Percentiles rank a stretch among this genome's conserved stretches.
Conservation (phyloP, 768 basidiomycete genomes). For the Lyophyllum decastes region DNA sequence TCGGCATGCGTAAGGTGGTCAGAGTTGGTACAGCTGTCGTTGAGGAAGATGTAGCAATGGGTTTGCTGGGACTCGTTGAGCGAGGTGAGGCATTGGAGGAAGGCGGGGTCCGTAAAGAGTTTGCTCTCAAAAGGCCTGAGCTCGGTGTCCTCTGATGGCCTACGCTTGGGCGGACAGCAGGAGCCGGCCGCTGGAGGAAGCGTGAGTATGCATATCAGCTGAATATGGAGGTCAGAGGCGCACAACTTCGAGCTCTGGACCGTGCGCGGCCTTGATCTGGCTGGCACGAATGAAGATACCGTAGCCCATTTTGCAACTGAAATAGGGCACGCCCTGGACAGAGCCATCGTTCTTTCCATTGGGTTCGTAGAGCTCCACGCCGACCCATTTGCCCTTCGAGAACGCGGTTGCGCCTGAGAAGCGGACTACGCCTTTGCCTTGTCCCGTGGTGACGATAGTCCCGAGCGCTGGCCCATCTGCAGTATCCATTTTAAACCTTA, state of each 20-base stretch:
- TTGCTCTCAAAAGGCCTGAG: conserved; percentile 38
- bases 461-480: conserved; percentile 47
- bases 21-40: conserved; percentile 24
- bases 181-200: conserved; percentile 23
- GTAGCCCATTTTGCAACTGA: conserved; percentile 70
- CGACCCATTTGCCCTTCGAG: conserved; percentile 91
- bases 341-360: conserved; percentile 97
- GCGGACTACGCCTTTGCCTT: conserved; percentile 82
- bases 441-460: conserved; percentile 76
- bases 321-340: conserved; percentile 79
- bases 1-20: conserved; percentile 20
- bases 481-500: conserved; percentile 9
- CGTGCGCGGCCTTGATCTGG: conserved; percentile 70
- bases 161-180: conserved; percentile 29
- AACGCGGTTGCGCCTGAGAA: conserved; percentile 87
- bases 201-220: conserved; percentile 1
- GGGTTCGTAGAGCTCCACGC: conserved; percentile 80
- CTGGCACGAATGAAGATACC: conserved; percentile 91
- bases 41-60: conserved; percentile 28
- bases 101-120: conserved; percentile 41
- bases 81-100: conserved; percentile 58
- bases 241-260: conserved; percentile 39
- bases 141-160: conserved; percentile 70
- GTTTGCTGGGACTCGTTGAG: conserved; percentile 64
- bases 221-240: not conserved